Conservation (phyloP, 352 stramenopile genomes). For the Globisporangium camurandrum region DNA sequence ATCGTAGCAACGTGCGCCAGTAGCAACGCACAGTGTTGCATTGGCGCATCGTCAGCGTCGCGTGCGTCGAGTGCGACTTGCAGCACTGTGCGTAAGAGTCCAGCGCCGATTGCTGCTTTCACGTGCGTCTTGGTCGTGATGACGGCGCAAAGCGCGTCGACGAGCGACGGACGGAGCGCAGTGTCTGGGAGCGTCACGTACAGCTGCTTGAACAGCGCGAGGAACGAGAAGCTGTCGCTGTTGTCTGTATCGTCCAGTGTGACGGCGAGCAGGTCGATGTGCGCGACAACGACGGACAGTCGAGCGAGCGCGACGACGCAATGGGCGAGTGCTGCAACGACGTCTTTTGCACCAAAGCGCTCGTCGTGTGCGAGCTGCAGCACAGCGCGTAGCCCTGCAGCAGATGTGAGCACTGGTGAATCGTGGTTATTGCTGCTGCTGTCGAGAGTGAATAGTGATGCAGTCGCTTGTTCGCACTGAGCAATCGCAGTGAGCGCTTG, state of each 20-base stretch:
- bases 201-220: slow-evolving; percentile 65
- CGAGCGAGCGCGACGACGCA: slow-evolving; percentile 22
- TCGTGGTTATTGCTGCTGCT: not conserved
- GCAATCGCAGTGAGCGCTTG: slow-evolving; percentile 11
- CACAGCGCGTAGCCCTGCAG: slow-evolving; percentile 11
- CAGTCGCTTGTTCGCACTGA: no score
- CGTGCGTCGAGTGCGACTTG: slow-evolving; percentile 30
- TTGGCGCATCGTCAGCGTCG: slow-evolving; percentile 13
- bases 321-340: slow-evolving; percentile 30
- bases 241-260: slow-evolving; percentile 3
- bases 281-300: not conserved
- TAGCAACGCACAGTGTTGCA: slow-evolving; percentile 8
- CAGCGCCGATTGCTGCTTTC: slow-evolving; percentile 31
- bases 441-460: no score
- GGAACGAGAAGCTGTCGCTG: slow-evolving; percentile 10
- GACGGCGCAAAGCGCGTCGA: slow-evolving; percentile 18
- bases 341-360: slow-evolving; percentile 24
- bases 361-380: slow-evolving; percentile 21
- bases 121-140: slow-evolving; percentile 36
- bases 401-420: not conserved
- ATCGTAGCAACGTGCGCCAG: slow-evolving; percentile 9
- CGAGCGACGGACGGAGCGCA: slow-evolving; percentile 22
- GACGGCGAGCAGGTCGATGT: not conserved
- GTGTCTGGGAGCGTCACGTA: slow-evolving; percentile 49
- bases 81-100: slow-evolving; percentile 35